Conservation (phyloP, 2,329 filamentous ascomycete genomes). For the Boeremia lycopersici region DNA sequence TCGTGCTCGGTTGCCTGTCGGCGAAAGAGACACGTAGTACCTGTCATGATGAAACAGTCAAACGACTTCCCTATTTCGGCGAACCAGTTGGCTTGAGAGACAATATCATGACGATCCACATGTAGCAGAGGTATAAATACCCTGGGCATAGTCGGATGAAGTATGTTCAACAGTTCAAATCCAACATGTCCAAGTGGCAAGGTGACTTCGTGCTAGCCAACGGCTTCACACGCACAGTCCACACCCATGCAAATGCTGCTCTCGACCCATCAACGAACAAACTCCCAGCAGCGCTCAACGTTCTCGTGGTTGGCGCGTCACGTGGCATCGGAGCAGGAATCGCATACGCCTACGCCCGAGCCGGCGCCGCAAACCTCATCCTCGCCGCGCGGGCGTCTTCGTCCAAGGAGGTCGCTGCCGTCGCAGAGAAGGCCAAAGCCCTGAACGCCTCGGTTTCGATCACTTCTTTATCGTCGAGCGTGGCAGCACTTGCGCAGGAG, state of each 20-base stretch:
- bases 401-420: constrained; percentile 14
- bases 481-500: constrained; percentile 27
- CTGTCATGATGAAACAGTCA: too few species aligned
- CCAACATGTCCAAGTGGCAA: neutral
- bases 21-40: too few species aligned
- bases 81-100: too few species aligned
- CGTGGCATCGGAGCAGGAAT: constrained; percentile 42
- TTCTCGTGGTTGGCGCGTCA: constrained; percentile 44
- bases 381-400: constrained; percentile 36
- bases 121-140: neutral
- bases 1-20: too few species aligned
- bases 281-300: constrained; percentile 26
- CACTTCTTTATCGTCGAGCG: constrained; percentile 20
- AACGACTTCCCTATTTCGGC: too few species aligned
- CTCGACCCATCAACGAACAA: constrained; percentile 27
- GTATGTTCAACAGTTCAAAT: neutral
- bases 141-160: too few species aligned
- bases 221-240: constrained; percentile 1
- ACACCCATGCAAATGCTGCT: constrained; percentile 17
- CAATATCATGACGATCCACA: too few species aligned
- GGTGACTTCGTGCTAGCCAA: constrained; percentile 1
- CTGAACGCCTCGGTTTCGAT: constrained; percentile 13
- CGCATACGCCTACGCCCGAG: constrained; percentile 37
- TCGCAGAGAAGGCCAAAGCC: constrained; percentile 17
- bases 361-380: constrained; percentile 30